These are phyloP conservation scores for Podospora pseudopauciseta DNA, from an alignment of 495 filamentous ascomycete genomes.

Conservation along the genomic window DNA sequence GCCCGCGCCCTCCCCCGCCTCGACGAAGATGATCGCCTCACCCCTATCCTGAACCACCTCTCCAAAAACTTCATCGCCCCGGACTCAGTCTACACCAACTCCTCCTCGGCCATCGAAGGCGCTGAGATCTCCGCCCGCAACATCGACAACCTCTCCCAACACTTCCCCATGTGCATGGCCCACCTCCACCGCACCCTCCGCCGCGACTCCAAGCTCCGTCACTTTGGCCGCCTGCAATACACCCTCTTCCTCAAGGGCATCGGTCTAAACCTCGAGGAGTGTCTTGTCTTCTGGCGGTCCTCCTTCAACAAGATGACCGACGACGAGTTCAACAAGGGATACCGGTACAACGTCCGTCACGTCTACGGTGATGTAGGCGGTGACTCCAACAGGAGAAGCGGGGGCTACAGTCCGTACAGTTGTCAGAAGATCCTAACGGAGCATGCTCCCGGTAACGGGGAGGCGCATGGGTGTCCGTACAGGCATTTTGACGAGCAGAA, in stretches of 20 bases:
- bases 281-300: slow-evolving; percentile 89
- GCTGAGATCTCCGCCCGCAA: slow-evolving; percentile 71
- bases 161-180: slow-evolving; percentile 95
- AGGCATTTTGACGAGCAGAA: slow-evolving; percentile 88
- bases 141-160: slow-evolving; percentile 74
- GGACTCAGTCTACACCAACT: slow-evolving; percentile 67
- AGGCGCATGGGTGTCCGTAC: slow-evolving; percentile 93
- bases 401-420: slow-evolving; percentile 83
- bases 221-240: slow-evolving; percentile 93
- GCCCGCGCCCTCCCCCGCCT: slow-evolving; percentile 84
- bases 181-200: slow-evolving; percentile 80
- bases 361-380: slow-evolving; percentile 93
- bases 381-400: slow-evolving; percentile 76
- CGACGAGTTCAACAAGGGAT: slow-evolving; percentile 91
- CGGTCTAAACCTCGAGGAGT: slow-evolving; percentile 85
- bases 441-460: slow-evolving; percentile 74
- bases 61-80: slow-evolving; percentile 90
- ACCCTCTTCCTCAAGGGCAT: slow-evolving; percentile 97
- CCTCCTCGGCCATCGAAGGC: slow-evolving; percentile 51
- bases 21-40: slow-evolving; percentile 94
- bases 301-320: slow-evolving; percentile 80
- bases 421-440: slow-evolving; percentile 94
- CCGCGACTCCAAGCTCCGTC: slow-evolving; percentile 83
- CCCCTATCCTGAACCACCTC: slow-evolving; percentile 88
- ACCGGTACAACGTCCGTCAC: slow-evolving; percentile 94